Conservation (phyloP, 2,329 filamentous ascomycete genomes). For the Cladosporium sp. region DNA sequence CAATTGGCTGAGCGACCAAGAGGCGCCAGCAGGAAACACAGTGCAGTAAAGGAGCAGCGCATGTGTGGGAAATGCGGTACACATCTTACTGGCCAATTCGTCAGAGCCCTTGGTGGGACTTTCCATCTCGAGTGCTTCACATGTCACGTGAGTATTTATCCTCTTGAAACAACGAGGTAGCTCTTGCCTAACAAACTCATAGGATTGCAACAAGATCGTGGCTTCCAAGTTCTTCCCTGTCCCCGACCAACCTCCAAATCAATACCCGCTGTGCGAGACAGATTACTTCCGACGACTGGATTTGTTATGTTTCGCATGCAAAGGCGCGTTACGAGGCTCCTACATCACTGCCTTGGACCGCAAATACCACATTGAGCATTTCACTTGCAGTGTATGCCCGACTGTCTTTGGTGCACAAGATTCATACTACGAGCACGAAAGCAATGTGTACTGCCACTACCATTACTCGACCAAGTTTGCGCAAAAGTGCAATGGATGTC, state of each 20-base stretch:
- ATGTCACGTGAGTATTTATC: conserved; percentile 71
- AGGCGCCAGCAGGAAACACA: conserved; percentile 25
- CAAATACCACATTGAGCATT: conserved; percentile 99
- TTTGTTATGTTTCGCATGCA: conserved; percentile 87
- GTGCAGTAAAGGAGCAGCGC: conserved; percentile 38
- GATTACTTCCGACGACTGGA: conserved; percentile 95
- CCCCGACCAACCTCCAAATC: conserved; percentile 82
- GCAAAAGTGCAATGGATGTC: conserved; percentile 93
- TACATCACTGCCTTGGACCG: conserved; percentile 97
- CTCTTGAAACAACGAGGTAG: neutral
- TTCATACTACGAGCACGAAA: conserved; percentile 98
- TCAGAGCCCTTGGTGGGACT: conserved; percentile 87
- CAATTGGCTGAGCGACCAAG: conserved; percentile 16
- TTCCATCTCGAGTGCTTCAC: conserved; percentile 98
- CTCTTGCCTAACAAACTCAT: conserved; percentile 27
- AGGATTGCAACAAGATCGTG: conserved; percentile 97
- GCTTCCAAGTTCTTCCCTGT: conserved; percentile 99
- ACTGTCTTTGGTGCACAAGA: conserved; percentile 98
- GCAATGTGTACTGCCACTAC: conserved; percentile 96
- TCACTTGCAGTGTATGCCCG: conserved; percentile 94
- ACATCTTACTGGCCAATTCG: conserved; percentile 89
- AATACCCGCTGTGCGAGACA: conserved; percentile 95
- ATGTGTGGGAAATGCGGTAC: conserved; percentile 82
- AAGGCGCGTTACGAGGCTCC: conserved; percentile 87
- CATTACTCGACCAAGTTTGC: conserved; percentile 98